These are phyloP conservation scores for Talaromyces piceae DNA, from an alignment of 2,329 filamentous ascomycete species.

Conservation along the genomic window DNA sequence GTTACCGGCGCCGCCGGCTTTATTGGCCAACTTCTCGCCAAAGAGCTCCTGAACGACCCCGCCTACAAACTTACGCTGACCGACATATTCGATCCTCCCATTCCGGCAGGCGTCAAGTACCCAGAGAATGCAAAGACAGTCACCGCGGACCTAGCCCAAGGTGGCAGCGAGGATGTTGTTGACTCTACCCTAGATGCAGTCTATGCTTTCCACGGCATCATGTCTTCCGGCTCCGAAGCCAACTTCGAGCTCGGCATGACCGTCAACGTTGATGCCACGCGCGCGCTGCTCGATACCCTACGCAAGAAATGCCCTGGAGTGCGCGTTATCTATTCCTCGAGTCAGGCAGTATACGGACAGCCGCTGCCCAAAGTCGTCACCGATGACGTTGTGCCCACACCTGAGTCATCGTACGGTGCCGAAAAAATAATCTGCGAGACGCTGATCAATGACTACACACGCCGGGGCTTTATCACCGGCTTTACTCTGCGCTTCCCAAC, in stretches of 20 bases:
- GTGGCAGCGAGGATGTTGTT: conserved; percentile 29
- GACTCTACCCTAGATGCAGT: conserved; percentile 43
- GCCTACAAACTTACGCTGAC: conserved; percentile 47
- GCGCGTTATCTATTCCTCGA: conserved; percentile 54
- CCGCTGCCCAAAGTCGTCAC: conserved; percentile 48
- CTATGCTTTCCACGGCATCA: conserved; percentile 61
- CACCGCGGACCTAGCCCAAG: conserved; percentile 46
- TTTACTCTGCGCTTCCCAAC: conserved; percentile 55
- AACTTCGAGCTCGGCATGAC: conserved; percentile 52
- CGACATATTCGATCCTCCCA: conserved; percentile 48
- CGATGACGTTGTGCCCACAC: conserved; percentile 48
- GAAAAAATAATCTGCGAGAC: conserved; percentile 58
- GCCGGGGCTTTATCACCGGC: conserved; percentile 52
- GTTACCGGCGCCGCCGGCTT: conserved; percentile 60
- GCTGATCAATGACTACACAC: conserved; percentile 56
- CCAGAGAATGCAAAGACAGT: conserved; percentile 45
- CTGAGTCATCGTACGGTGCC: conserved; percentile 55
- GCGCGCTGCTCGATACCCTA: conserved; percentile 48
- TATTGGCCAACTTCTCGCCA: conserved; percentile 55
- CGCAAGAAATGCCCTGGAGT: conserved; percentile 45
- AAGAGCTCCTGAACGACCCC: conserved; percentile 46
- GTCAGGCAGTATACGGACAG: conserved; percentile 56
- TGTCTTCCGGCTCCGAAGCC: conserved; percentile 57
- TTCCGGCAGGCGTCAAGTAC: conserved; percentile 43
- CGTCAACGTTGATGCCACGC: conserved; percentile 56